A percentile compares a stretch with the other conserved stretches of the same genome.
phyloP scores from a whole-genome alignment of 257 asterid species.

The Solanum sitiens region DNA sequence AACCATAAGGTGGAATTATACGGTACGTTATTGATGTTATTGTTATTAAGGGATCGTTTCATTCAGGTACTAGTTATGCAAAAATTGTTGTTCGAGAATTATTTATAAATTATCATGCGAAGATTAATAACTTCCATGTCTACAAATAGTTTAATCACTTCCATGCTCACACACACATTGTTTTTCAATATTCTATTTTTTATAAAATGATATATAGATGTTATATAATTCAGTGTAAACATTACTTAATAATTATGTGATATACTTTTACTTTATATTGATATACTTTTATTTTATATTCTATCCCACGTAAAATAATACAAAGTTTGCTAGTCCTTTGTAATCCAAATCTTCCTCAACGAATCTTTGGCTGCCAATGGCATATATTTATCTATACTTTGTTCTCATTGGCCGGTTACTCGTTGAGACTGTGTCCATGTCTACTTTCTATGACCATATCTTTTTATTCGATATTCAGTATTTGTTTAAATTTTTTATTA shows the following conservation, averaged over 20 bases:
- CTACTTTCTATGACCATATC: background rate
- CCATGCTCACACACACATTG: background rate
- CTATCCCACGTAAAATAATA: background rate
- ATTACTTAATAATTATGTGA: too few species aligned
- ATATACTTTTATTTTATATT: background rate
- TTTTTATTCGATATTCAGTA: background rate
- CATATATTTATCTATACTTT: background rate
- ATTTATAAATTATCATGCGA: background rate
- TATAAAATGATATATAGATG: background rate
- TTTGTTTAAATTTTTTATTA: accelerated
- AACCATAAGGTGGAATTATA: too few species aligned
- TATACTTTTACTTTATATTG: background rate
- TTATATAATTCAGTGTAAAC: background rate
- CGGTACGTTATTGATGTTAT: background rate
- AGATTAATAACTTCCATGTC: background rate
- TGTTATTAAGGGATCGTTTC: background rate
- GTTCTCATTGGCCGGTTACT: background rate
- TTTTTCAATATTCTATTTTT: background rate
- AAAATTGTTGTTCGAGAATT: background rate
- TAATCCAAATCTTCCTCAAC: background rate
- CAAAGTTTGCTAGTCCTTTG: too few species aligned
- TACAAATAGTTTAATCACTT: background rate
- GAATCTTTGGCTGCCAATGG: background rate
- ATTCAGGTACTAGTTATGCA: background rate
- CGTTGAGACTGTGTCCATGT: background rate